Evolutionary conservation across 495 filamentous ascomycete species (phyloP), one percentile per base, ranked within the genome.

Genomic region (Aspergillus diversus): DNA sequence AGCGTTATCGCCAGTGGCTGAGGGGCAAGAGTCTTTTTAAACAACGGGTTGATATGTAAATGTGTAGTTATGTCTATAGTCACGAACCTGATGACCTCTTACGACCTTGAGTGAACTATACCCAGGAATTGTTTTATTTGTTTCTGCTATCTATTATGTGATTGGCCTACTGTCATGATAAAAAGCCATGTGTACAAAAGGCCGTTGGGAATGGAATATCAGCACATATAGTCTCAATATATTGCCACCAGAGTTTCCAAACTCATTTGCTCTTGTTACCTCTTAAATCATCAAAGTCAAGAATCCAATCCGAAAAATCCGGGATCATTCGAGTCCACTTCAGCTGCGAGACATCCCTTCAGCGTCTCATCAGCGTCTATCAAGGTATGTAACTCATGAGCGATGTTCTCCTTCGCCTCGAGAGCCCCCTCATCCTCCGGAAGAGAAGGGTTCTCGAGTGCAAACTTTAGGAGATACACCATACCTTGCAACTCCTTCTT

Each of bases 1-100:
- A 93, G 75, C 92, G 93, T 0, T 99, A 99, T 75, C 80, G 88
- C 69, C 93, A 97, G 75, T 98, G 94, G 94, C 77, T 97, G 68
- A 83, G 88, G 64, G 93, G 93, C 15, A 97, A 97, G 80, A 93
- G 90, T 69, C 79, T 97, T 63, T 97, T 97, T 69, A 97, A 97
- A 77, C 93, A 96, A 83, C 85, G 89, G 62, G 82, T 90, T 63
- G 89, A 92, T 68, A 78, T 81, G 68, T 83, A 66, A 75, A 60
- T 37, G 33, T 17, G 48, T 27, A 17, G 16, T 21, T 13, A 35
- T 55, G 32, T 35, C 32, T 55, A 37, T 55, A 50, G 47, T 31
- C n/a, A 50, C 47, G 47, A 50, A 5, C 47, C n/a, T 50, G 27
- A 31, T 21, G 47, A 50, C 47, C 47, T 27, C 21, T 27, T 27